These are phyloP conservation scores for Sugiyamaella xylanicola DNA, from an alignment of 1,139 yeast species.

Conservation along the genomic window DNA sequence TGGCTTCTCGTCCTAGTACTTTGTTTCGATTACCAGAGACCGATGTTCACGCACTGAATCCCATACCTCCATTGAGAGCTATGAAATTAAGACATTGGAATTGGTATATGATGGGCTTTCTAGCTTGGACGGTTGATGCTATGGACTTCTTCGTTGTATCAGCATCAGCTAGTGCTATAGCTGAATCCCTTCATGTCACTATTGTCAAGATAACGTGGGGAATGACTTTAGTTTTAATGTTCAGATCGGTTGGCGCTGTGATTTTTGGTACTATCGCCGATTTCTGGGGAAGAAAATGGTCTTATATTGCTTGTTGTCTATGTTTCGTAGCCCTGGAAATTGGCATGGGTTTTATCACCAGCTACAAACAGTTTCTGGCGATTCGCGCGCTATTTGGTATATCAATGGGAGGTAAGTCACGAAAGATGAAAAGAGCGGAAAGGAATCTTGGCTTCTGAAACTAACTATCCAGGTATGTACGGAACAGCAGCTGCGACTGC, in stretches of 20 bases:
- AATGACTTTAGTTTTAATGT: conserved; percentile 58
- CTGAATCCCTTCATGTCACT: conserved; percentile 46
- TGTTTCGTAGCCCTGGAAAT: conserved; percentile 53
- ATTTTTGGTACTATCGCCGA: conserved; percentile 59
- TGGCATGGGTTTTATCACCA: conserved; percentile 57
- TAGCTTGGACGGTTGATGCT: conserved; percentile 56
- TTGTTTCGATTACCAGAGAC: conserved; percentile 35
- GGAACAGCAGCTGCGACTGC: conserved; percentile 54
- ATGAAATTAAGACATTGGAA: conserved; percentile 47
- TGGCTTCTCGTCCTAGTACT: conserved; percentile 37
- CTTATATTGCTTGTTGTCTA: conserved; percentile 50
- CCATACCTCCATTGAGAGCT: conserved; percentile 42
- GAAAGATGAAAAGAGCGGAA: conserved; percentile 65
- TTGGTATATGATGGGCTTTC: conserved; percentile 45
- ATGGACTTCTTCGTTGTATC: conserved; percentile 57
- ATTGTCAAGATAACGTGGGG: conserved; percentile 58
- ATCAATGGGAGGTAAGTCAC: conserved; percentile 46
- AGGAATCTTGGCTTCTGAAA: conserved; percentile 38
- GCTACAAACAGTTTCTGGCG: conserved; percentile 53
- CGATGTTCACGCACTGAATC: conserved; percentile 36
- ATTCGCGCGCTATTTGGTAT: conserved; percentile 55
- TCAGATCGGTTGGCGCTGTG: conserved; percentile 61
- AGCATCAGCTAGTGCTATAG: conserved; percentile 49
- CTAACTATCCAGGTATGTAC: conserved; percentile 45
- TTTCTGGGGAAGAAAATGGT: conserved; percentile 58